Conservation (phyloP, 2,329 filamentous ascomycete genomes). For the Graphilbum sp. region DNA sequence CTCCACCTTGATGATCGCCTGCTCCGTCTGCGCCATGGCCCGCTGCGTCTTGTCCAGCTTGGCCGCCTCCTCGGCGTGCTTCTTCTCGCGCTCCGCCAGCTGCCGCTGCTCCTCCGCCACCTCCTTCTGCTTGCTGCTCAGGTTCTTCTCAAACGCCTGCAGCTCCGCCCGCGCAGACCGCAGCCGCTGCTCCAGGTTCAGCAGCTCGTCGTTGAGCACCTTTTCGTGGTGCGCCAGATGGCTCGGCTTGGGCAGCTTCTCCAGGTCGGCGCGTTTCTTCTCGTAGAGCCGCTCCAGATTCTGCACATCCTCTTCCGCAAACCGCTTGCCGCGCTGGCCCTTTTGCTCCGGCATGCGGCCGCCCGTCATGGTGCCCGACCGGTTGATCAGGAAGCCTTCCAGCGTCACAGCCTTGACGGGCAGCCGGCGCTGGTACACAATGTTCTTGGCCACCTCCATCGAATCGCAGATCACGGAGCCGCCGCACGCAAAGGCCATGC, state of each 20-base stretch:
- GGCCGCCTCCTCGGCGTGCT: slow-evolving; percentile 54
- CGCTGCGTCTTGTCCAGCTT: slow-evolving; percentile 44
- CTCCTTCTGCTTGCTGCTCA: slow-evolving; percentile 71
- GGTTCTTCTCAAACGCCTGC: slow-evolving; percentile 63
- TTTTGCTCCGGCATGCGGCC: slow-evolving; percentile 65
- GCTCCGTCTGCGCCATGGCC: slow-evolving; percentile 34
- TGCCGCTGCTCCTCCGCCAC: slow-evolving; percentile 56
- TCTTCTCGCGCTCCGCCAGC: slow-evolving; percentile 60
- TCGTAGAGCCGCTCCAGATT: slow-evolving; percentile 63
- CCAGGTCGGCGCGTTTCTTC: slow-evolving; percentile 62
- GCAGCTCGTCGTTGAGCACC: slow-evolving; percentile 60
- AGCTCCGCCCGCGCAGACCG: slow-evolving; percentile 59
- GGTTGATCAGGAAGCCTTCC: slow-evolving; percentile 93
- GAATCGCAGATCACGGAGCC: slow-evolving; percentile 90
- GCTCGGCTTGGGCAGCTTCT: slow-evolving; percentile 63
- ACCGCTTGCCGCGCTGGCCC: slow-evolving; percentile 54
- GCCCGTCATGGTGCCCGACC: slow-evolving; percentile 91
- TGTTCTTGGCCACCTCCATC: slow-evolving; percentile 68
- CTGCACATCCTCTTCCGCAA: slow-evolving; percentile 81
- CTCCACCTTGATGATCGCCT: slow-evolving; percentile 63
- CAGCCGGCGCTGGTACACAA: slow-evolving; percentile 71
- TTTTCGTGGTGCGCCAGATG: slow-evolving; percentile 66
- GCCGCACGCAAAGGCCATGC: slow-evolving; percentile 87
- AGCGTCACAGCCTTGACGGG: slow-evolving; percentile 89
- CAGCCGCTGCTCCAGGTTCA: slow-evolving; percentile 63